phyloP scores from a whole-genome alignment of 345 rosid genomes.

The Rhodomyrtus tomentosa region DNA sequence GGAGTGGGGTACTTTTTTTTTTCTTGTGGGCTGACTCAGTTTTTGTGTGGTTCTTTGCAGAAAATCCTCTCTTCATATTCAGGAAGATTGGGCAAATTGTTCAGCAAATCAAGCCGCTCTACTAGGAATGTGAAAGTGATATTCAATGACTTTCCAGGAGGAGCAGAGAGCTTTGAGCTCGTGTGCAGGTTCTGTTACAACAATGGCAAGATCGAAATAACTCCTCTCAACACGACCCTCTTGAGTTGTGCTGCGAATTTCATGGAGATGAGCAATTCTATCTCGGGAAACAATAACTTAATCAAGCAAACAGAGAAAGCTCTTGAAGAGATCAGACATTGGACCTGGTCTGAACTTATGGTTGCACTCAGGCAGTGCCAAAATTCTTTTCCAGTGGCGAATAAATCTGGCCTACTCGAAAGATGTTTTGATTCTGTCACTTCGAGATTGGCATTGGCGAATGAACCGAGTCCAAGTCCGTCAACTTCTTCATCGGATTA shows the following conservation, averaged over 20 bases:
- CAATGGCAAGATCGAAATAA: conserved; percentile 34
- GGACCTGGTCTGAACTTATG: conserved; percentile 83
- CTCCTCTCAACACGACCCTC: conserved; percentile 39
- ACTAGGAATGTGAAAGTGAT: conserved; percentile 47
- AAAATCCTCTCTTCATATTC: conserved; percentile 50
- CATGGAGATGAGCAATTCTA: conserved; percentile 50
- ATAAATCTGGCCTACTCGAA: conserved; percentile 18
- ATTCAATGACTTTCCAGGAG: conserved; percentile 86
- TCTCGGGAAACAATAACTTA: conserved; percentile 24
- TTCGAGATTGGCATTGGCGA: conserved; percentile 33
- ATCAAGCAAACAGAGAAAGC: conserved; percentile 52
- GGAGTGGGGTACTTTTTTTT: background rate
- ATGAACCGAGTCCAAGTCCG: conserved; percentile 66
- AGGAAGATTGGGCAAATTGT: conserved; percentile 47
- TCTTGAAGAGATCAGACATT: conserved; percentile 47
- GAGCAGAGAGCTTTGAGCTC: conserved; percentile 65
- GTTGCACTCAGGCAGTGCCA: conserved; percentile 59
- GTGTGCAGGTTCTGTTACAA: conserved; percentile 73
- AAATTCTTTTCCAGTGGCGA: conserved; percentile 18
- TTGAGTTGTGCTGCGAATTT: conserved; percentile 63
- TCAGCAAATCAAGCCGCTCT: conserved; percentile 40
- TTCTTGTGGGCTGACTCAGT: background rate
- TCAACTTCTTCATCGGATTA: conserved; percentile 78
- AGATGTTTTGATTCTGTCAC: conserved; percentile 55
- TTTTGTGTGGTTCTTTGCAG: conserved; percentile 25